Conservation (phyloP, 2,329 filamentous ascomycete genomes). For the Gaeumannomyces sp. region DNA sequence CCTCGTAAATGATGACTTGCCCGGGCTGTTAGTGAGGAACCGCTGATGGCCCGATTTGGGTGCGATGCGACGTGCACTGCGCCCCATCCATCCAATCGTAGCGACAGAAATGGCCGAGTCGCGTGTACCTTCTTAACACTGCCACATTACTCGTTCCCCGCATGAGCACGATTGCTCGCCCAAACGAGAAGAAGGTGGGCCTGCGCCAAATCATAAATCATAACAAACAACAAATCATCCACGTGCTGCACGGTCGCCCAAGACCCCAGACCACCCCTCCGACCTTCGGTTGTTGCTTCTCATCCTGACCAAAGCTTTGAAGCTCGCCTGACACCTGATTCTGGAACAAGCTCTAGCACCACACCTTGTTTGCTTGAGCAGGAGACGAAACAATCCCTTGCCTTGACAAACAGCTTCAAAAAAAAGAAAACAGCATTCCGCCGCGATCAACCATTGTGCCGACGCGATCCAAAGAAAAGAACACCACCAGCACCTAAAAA, state of each 20-base stretch:
- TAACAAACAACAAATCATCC: neutral
- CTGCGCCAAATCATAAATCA: neutral
- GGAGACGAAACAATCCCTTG: no score
- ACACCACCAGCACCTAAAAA: constrained; percentile 1
- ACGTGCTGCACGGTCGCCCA: neutral
- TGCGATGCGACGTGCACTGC: neutral
- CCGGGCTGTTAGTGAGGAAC: neutral
- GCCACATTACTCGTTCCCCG: neutral
- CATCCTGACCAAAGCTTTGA: neutral
- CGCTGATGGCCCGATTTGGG: neutral
- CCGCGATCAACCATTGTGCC: neutral
- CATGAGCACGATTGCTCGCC: no score
- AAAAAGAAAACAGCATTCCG: neutral
- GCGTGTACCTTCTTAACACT: neutral
- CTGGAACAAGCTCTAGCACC: neutral
- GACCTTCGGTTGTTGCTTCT: neutral
- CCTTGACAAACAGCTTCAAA: no score
- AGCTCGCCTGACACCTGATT: no score
- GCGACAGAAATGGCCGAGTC: neutral
- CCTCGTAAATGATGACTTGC: no score
- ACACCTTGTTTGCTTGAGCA: neutral
- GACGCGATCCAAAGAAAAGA: no score
- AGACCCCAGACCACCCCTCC: neutral
- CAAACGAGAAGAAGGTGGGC: neutral
- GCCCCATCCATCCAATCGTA: neutral